Base-by-base conservation (phyloP, 2,329 filamentous ascomycete genomes). In the Myriosclerotinia duriaeana region DNA sequence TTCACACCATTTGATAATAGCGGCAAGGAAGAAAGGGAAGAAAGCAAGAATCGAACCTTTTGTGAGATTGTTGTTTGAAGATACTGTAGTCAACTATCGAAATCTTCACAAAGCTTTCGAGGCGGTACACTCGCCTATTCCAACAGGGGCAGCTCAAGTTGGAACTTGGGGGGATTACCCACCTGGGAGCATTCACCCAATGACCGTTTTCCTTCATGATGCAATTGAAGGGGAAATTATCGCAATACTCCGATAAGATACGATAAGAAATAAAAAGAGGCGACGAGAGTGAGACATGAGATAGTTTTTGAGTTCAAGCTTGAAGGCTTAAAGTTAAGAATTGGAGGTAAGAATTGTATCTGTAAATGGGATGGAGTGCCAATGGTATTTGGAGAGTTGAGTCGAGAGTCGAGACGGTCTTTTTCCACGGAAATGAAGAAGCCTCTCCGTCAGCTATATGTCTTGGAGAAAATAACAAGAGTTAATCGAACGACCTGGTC, bases 161-260 rank as follows among this genome's bases (percentile, higher is more conserved):
- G 6, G n/a, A n/a, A n/a, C n/a, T n/a, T n/a, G n/a, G n/a, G n/a
- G 54, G 55, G 55, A 15, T 36, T 46, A 17, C n/a, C 44, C 44
- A 38, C 34, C 34, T 22, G n/a, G 30, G n/a, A 22, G 5, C 11
- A 50, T 50, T 20, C 12, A 44, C 3, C 64, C 64, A 65, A 65
- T 65, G 34, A 53, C 11, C 15, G 4, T 53, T 34, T 40, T 15
- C 17, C 30, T 22, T n/a, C 22, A 65, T 65, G 64, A 65, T 65
- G 64, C 64, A 59, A 65, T 65, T n/a, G 34, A 42, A 52, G 48
- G 54, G 54, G 14, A 60, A 26, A 59, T 52, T 48, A 53, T 58
- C 54, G 44, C 34, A 65, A 60, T 34, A 34, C 5, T 65, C 48
- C 48, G 63, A 44, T 60, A 30, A 11, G 54, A 42, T n/a, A 8